Conservation (phyloP, 2,329 filamentous ascomycete genomes). For the Aureobasidium namibiae region DNA sequence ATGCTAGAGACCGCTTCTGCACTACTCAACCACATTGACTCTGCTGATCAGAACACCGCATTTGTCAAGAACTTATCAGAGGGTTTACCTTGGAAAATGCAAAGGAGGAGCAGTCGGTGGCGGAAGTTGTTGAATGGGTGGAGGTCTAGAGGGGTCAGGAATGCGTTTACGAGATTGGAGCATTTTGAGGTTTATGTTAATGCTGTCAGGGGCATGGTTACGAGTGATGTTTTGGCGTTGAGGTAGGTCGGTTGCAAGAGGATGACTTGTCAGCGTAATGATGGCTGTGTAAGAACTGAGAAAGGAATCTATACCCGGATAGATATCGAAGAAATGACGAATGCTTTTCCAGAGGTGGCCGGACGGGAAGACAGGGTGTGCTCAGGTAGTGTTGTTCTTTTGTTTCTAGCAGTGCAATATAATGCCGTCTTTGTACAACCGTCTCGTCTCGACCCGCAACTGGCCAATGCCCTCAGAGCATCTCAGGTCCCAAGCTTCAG, state of each 20-base stretch:
- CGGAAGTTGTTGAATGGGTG: background rate
- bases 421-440: background rate
- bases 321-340: background rate
- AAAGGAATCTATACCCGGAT: background rate
- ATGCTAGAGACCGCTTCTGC: background rate
- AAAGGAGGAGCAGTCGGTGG: background rate
- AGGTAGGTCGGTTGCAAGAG: too few relatives aligned
- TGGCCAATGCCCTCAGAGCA: background rate
- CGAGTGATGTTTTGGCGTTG: background rate
- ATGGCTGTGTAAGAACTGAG: background rate
- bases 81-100: background rate
- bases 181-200: background rate
- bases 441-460: background rate
- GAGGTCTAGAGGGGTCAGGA: background rate
- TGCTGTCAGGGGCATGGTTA: background rate
- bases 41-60: background rate
- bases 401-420: background rate
- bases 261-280: too few relatives aligned
- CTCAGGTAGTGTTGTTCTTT: background rate
- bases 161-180: background rate
- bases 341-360: background rate
- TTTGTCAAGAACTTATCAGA: background rate
- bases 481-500: background rate
- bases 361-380: background rate
- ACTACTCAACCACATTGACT: background rate